Conservation (phyloP, 768 basidiomycete genomes). For the Cantharellus cinnabarinus region DNA sequence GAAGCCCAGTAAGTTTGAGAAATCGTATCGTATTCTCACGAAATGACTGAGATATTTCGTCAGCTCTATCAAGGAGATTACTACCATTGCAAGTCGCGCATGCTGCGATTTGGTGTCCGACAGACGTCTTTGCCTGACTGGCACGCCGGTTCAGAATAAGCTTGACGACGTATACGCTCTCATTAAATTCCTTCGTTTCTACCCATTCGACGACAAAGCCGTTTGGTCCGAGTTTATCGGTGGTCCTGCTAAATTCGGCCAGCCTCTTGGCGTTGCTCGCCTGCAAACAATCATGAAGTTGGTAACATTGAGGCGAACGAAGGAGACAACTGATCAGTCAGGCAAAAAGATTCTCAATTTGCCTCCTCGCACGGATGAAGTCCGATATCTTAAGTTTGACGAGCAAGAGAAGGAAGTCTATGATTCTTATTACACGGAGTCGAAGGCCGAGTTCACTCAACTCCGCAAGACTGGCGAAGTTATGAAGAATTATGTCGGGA, state of each 20-base stretch:
- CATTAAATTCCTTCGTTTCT: constrained; percentile 83
- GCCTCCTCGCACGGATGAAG: constrained; percentile 76
- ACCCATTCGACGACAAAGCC: constrained; percentile 83
- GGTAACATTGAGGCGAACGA: constrained; percentile 89
- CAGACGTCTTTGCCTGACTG: constrained; percentile 84
- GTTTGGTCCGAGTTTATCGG: constrained; percentile 88
- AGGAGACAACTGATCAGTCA: constrained; percentile 63
- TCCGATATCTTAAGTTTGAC: constrained; percentile 70
- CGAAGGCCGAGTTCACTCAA: constrained; percentile 79
- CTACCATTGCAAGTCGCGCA: constrained; percentile 84
- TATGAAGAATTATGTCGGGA: constrained; percentile 96
- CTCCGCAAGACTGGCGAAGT: constrained; percentile 77
- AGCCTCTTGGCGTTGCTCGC: constrained; percentile 74
- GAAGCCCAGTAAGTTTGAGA: constrained; percentile 71
- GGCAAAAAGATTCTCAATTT: constrained; percentile 73
- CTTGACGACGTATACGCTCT: constrained; percentile 94
- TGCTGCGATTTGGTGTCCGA: constrained; percentile 90
- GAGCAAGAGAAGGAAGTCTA: constrained; percentile 69
- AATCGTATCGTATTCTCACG: too few relatives aligned
- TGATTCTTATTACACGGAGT: constrained; percentile 70
- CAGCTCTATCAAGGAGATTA: constrained; percentile 92
- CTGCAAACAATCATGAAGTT: constrained; percentile 93
- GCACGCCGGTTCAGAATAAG: constrained; percentile 98
- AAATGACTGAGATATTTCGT: not conserved
- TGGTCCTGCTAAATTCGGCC: constrained; percentile 79